phyloP scores from a whole-genome alignment of 495 filamentous ascomycete species.

The Podospora conica region DNA sequence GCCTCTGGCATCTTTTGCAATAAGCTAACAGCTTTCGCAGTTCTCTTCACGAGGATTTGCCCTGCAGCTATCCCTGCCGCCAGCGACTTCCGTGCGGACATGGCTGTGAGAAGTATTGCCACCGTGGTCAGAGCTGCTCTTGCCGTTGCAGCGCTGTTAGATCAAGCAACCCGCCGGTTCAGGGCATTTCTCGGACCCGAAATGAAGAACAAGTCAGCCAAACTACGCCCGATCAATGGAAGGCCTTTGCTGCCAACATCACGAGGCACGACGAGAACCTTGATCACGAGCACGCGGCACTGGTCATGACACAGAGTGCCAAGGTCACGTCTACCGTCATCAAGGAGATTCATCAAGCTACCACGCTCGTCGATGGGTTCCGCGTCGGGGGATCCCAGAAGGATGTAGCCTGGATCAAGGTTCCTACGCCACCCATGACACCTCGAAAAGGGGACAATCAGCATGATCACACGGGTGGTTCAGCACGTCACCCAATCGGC shows the following conservation, averaged over 20 bases:
- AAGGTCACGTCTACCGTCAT: not conserved
- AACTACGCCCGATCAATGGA: not conserved
- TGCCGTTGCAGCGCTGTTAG: no score
- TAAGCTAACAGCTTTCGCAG: slow-evolving; percentile 39
- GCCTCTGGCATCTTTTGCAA: not conserved
- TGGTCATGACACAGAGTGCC: not conserved
- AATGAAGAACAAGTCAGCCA: not conserved
- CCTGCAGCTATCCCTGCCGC: slow-evolving; percentile 59
- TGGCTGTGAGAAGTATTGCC: slow-evolving; percentile 38
- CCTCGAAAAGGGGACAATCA: not conserved
- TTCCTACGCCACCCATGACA: not conserved
- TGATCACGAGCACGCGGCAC: not conserved
- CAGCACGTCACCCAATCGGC: no score
- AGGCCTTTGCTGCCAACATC: not conserved
- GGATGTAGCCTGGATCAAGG: not conserved
- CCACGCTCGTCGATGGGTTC: not conserved
- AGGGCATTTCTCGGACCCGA: not conserved
- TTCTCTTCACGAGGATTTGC: slow-evolving; percentile 53
- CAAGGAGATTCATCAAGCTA: not conserved
- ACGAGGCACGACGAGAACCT: not conserved
- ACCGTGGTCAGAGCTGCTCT: slow-evolving; percentile 35
- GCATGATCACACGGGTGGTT: no score
- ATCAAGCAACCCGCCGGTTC: no score
- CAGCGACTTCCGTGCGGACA: slow-evolving; percentile 59
- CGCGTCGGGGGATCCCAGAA: not conserved